Percentiles rank a stretch among this genome's conserved stretches.
Evolutionary conservation across 2,329 filamentous ascomycete species (phyloP).

Genomic region (Fusarium subtropicale): DNA sequence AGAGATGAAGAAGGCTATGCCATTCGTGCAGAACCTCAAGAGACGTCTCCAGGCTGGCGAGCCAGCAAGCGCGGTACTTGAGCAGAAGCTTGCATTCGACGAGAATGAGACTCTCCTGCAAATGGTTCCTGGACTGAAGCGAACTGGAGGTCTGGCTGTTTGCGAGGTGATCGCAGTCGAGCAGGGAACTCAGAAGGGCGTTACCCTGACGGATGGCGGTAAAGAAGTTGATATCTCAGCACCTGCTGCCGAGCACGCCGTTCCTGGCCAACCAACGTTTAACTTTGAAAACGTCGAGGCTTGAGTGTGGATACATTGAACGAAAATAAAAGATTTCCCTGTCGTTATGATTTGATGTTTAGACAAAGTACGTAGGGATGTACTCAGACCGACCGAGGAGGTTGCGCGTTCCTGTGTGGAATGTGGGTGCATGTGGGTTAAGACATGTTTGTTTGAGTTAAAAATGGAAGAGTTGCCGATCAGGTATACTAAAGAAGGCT

Average conservation of each 20-base stretch:
- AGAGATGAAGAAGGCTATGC: constrained; percentile 98
- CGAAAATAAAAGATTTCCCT: constrained; percentile 6
- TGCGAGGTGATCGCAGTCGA: constrained; percentile 79
- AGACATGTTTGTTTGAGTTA: constrained; percentile 23
- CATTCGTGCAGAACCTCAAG: constrained; percentile 91
- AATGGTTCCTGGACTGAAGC: constrained; percentile 84
- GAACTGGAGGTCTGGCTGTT: constrained; percentile 74
- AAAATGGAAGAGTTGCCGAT: constrained; percentile 26
- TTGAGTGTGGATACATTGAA: constrained; percentile 31
- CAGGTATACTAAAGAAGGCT: constrained; percentile 20
- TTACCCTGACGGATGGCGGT: constrained; percentile 63
- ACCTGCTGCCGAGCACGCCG: constrained; percentile 75
- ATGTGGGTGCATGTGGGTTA: constrained; percentile 22
- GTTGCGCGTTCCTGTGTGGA: constrained; percentile 32
- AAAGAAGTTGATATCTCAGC: constrained; percentile 68
- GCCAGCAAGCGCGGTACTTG: constrained; percentile 74
- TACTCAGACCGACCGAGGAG: background rate
- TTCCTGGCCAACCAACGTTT: constrained; percentile 86
- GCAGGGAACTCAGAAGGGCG: constrained; percentile 75
- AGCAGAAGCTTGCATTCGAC: constrained; percentile 87
- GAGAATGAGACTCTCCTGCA: constrained; percentile 80
- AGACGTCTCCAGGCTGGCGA: constrained; percentile 80
- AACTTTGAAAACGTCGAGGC: constrained; percentile 82
- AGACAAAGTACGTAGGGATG: constrained; percentile 22
- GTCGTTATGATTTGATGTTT: constrained; percentile 21